A percentile compares a stretch with the other conserved stretches of the same genome.
Evolutionary conservation across 208 protist species (phyloP).

Genomic region (Blechomonas ayalai): DNA sequence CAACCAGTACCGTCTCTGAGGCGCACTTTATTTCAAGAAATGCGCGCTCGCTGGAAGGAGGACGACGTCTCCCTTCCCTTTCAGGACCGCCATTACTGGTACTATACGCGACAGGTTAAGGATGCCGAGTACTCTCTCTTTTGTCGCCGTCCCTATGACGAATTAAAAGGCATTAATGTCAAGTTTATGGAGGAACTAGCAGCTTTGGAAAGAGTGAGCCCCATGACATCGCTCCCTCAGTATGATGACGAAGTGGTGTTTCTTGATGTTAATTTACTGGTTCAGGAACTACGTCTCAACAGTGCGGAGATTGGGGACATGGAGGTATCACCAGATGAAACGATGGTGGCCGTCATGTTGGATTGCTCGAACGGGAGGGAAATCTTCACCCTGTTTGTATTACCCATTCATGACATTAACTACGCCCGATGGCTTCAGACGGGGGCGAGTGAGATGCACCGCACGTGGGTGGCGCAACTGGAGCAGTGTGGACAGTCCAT

Average conservation of each 20-base stretch:
- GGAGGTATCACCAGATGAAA: conserved; percentile 47
- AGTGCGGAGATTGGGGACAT: conserved; percentile 58
- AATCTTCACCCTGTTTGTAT: conserved; percentile 49
- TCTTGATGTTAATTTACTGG: conserved; percentile 60
- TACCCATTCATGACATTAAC: conserved; percentile 41
- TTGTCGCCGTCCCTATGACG: conserved; percentile 39
- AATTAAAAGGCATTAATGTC: conserved; percentile 7
- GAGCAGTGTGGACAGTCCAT: conserved; percentile 21
- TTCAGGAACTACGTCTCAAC: conserved; percentile 29
- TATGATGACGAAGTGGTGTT: conserved; percentile 60
- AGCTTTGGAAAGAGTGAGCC: conserved; percentile 19
- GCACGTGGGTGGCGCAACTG: conserved; percentile 23
- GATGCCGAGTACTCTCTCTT: conserved; percentile 45
- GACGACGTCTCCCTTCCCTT: conserved; percentile 47
- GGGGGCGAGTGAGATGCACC: conserved; percentile 16
- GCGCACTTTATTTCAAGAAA: conserved; percentile 35
- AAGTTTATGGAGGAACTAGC: conserved; percentile 38
- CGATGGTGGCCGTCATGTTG: conserved; percentile 30
- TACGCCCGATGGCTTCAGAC: conserved; percentile 34
- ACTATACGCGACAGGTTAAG: conserved; percentile 49
- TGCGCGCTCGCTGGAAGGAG: conserved; percentile 30
- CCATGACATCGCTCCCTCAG: conserved; percentile 23
- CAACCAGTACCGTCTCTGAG: conserved; percentile 5
- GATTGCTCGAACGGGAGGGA: conserved; percentile 63
- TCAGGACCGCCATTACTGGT: conserved; percentile 53